Evolutionary conservation across 2,329 filamentous ascomycete genomes (phyloP).

Genomic region (Phialemonium atrogriseum): DNA sequence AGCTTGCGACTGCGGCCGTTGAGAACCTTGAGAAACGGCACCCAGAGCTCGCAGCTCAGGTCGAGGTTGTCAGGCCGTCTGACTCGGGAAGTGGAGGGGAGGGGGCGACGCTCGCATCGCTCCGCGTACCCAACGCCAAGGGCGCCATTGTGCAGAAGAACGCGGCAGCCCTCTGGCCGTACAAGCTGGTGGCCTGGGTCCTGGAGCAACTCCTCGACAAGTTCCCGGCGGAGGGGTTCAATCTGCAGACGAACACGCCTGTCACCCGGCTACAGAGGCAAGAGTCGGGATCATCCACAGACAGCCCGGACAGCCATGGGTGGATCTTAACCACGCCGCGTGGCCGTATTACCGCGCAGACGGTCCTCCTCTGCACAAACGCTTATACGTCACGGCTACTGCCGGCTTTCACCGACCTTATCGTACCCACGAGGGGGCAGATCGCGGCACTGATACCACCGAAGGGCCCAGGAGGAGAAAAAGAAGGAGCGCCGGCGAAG

Average conservation of each 20-base stretch:
- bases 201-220: constrained; percentile 47
- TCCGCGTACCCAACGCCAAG: constrained; percentile 47
- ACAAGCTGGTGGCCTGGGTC: constrained; percentile 70
- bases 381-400: constrained; percentile 73
- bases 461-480: constrained; percentile 13
- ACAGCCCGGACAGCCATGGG: constrained; percentile 11
- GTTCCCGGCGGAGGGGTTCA: constrained; percentile 40
- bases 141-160: constrained; percentile 57
- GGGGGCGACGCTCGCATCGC: constrained; percentile 31
- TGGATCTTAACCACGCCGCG: constrained; percentile 62
- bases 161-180: constrained; percentile 71
- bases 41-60: constrained; percentile 47
- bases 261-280: constrained; percentile 36
- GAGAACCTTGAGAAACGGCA: constrained; percentile 37
- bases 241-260: constrained; percentile 68
- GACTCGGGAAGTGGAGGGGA: constrained; percentile 14
- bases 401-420: constrained; percentile 58
- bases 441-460: constrained; percentile 59
- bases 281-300: too few relatives aligned
- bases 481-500: constrained; percentile 12
- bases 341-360: constrained; percentile 53
- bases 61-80: constrained; percentile 27
- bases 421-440: constrained; percentile 71
- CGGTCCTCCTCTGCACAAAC: constrained; percentile 73
- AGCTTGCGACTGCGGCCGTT: constrained; percentile 41